Conservation (phyloP, 164 flowering plant genomes). For the Aristolochia contorta region DNA sequence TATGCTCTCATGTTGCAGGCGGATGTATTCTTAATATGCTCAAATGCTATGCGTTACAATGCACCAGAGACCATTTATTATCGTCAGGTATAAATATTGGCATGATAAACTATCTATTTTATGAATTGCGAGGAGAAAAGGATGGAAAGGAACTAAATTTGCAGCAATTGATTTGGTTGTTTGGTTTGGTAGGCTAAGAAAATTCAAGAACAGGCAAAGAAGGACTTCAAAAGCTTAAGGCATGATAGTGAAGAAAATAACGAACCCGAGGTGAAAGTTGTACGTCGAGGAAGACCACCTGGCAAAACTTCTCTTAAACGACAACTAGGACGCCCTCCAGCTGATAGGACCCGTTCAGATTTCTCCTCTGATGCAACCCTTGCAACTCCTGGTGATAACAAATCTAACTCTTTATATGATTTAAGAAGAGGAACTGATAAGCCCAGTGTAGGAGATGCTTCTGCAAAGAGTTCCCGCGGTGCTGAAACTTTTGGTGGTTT, state of each 20-base stretch:
- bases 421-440: slow-evolving; percentile 35
- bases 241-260: slow-evolving; percentile 59
- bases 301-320: slow-evolving; percentile 35
- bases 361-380: slow-evolving; percentile 50
- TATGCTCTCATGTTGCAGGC: slow-evolving; percentile 40
- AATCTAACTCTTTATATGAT: slow-evolving; percentile 18
- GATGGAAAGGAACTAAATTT: too few species aligned
- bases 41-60: slow-evolving; percentile 95
- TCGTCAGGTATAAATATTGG: slow-evolving; percentile 52
- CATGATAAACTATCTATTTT: neutral
- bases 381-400: slow-evolving; percentile 36
- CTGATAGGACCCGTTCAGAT: slow-evolving; percentile 45
- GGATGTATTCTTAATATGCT: slow-evolving; percentile 67
- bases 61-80: slow-evolving; percentile 77
- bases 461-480: slow-evolving; percentile 19
- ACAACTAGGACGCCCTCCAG: slow-evolving; percentile 25
- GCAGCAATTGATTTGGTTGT: neutral
- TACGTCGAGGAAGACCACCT: slow-evolving; percentile 61
- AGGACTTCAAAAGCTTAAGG: slow-evolving; percentile 73
- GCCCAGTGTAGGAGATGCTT: slow-evolving; percentile 21
- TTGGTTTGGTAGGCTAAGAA: slow-evolving; percentile 54
- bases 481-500: slow-evolving; percentile 25
- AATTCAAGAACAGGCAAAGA: slow-evolving; percentile 83
- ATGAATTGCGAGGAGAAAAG: too few species aligned
- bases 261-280: slow-evolving; percentile 33